Conservation (phyloP, 1,139 yeast species). For the Diutina catenulata region DNA sequence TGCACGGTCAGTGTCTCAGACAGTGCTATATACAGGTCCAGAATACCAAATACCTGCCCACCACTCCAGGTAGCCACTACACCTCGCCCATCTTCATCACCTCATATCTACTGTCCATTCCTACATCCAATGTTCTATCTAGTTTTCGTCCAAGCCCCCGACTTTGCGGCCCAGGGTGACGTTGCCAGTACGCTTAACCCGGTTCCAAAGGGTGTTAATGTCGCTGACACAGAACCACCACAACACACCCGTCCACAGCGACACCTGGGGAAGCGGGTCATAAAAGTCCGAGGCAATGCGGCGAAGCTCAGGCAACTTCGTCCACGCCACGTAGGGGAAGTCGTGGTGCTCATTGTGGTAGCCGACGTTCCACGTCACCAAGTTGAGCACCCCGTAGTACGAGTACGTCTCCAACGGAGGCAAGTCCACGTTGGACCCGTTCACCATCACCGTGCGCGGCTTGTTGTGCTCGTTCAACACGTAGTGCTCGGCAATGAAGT, state of each 20-base stretch:
- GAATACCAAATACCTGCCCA: too few species aligned
- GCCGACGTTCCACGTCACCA: slow-evolving; percentile 85
- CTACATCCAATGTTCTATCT: too few species aligned
- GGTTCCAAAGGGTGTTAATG: slow-evolving; percentile 61
- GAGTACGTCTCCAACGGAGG: slow-evolving; percentile 75
- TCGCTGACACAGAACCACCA: slow-evolving; percentile 61
- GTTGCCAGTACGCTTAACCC: slow-evolving; percentile 56
- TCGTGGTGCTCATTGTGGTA: slow-evolving; percentile 93
- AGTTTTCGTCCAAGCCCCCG: slow-evolving; percentile 4
- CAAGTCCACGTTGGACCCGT: slow-evolving; percentile 18
- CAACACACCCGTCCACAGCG: slow-evolving; percentile 52
- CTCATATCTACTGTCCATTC: not conserved
- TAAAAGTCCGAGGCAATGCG: slow-evolving; percentile 71
- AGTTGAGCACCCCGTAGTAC: slow-evolving; percentile 71
- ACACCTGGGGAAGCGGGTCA: slow-evolving; percentile 66
- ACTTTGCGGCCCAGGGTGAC: slow-evolving; percentile 14
- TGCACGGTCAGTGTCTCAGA: too few species aligned
- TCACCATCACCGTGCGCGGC: slow-evolving; percentile 14
- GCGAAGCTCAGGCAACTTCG: slow-evolving; percentile 56
- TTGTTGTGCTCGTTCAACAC: slow-evolving; percentile 52
- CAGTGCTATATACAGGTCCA: too few species aligned
- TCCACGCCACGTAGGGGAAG: slow-evolving; percentile 90
- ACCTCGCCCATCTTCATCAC: not conserved
- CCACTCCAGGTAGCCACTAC: too few species aligned
- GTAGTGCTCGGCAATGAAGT: slow-evolving; percentile 89